Conservation (phyloP, 2,329 filamentous ascomycete genomes). For the Ophiocordyceps australis region DNA sequence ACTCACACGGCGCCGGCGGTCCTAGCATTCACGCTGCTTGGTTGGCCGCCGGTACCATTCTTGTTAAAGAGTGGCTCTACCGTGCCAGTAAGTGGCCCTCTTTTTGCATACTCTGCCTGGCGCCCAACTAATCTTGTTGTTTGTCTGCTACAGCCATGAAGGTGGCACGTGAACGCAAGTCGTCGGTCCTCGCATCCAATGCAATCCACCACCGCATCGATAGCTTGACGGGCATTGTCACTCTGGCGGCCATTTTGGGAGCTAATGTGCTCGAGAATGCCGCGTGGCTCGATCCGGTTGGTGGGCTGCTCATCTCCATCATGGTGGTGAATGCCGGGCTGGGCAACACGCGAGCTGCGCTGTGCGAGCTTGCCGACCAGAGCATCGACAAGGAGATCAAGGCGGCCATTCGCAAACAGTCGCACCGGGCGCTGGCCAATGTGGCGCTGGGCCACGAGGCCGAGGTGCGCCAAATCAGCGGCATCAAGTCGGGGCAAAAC, state of each 20-base stretch:
- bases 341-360: constrained; percentile 64
- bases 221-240: constrained; percentile 86
- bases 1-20: constrained; percentile 36
- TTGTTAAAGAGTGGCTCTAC: constrained; percentile 94
- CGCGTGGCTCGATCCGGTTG: constrained; percentile 85
- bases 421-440: constrained; percentile 36
- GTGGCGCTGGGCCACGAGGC: constrained; percentile 37
- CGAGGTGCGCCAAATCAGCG: constrained; percentile 62
- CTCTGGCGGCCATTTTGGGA: constrained; percentile 72
- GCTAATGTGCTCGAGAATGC: constrained; percentile 76
- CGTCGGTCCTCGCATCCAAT: constrained; percentile 88
- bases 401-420: constrained; percentile 48
- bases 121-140: constrained; percentile 4
- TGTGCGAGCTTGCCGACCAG: constrained; percentile 82
- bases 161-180: constrained; percentile 83
- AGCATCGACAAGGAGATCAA: constrained; percentile 76
- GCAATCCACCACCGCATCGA: constrained; percentile 94
- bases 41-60: constrained; percentile 77
- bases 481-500: constrained; percentile 92
- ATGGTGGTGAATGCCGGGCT: constrained; percentile 86
- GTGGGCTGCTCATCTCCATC: constrained; percentile 77
- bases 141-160: constrained; percentile 55
- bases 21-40: constrained; percentile 90
- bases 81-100: constrained; percentile 63
- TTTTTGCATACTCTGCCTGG: not conserved